Base-by-base conservation (phyloP, 2,329 filamentous ascomycete species). In the Sordariomycetes sp. region DNA sequence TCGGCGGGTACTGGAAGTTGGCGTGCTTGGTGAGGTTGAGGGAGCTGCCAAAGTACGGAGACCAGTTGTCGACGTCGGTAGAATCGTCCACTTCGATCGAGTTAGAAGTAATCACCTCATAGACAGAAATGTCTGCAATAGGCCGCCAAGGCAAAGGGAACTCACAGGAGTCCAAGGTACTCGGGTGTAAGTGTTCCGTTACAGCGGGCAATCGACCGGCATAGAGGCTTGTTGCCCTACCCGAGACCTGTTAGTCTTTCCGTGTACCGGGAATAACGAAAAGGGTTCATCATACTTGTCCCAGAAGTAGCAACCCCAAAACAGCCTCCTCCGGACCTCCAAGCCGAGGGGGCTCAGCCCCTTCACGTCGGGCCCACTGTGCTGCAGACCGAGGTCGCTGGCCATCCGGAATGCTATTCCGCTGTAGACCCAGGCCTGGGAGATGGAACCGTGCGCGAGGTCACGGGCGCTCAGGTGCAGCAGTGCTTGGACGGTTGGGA, bases 331-430 rank as follows among this genome's bases (percentile, higher is more conserved):
- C 16, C 65, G 64, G 25, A 67, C 63, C 56, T 67, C 65, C 28
- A 67, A 52, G 28, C 66, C 65, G 18, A 63, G 62, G 18, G 64
- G 60, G 35, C 62, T 63, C 28, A 66, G 59, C 10, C 28, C 37
- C 25, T 32, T 37, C 2, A 59, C 46, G 3, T 50, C 22, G 2
- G 46, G 20, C 3, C 20, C 22, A n/a, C 46, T 50, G 22, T 50
- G 46, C n/a, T 50, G 46, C 2, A 50, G 46, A 1, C 63, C 65
- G 22, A 68, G 61, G 53, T 68, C 66, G 37, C 60, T 61, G 48
- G 61, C 65, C 65, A 68, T 68, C 4, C 66, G 59, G 59, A 68
- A 68, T 28, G 66, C 66, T 60, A 68, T 68, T 32, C 66, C 66
- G 56, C 66, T 68, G 59, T 68, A 68, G 55, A 68, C 60, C 66